Base-by-base conservation (phyloP, 2,329 filamentous ascomycete species). In the Ophiognomonia clavigignenti-juglandacearum region DNA sequence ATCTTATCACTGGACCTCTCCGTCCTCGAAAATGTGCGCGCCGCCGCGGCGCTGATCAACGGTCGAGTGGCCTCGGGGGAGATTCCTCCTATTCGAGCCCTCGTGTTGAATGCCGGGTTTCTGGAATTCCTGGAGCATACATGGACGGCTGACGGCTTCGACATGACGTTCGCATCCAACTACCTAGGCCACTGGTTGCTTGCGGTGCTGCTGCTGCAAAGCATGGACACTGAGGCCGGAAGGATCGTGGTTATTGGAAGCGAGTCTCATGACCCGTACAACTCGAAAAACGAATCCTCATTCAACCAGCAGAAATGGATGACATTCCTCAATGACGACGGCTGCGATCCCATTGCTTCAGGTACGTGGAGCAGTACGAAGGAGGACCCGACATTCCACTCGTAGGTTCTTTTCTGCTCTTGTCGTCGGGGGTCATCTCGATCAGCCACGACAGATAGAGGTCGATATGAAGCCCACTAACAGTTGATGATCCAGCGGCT, bases 21-120 rank as follows among this genome's bases (percentile, higher is more conserved):
- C 6, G 59, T 58, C 4, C 45, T 68, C 3, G 49, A 42, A 11
- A 57, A 52, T 36, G 56, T 66, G 16, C 61, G 58, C 27, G 47
- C 57, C 23, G 34, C 47, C 5, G 63, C 63, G 5, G 46, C 43
- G 3, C 50, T 54, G 16, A 59, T 66, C 46, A 66, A 65, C 48
- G 48, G 43, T 19, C 51, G 53, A 2, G 59, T 67, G 9, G 52
- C 61, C 4, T 48, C 51, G 14, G 62, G 62, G n/a, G 53, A 61
- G 2, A 54, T 70, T 20, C 66, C 68, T 6, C 66, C 60, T 0
- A 68, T 72, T 43, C 60, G 60, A 14, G 65, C 59, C 2, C 56
- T 73, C 4, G 62, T 72, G 10, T 61, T 72, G 6, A 62, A 60
- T 35, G 61, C 61, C 2, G 62, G 50, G 3, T 60, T 46, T 43